Evolutionary conservation across 2,329 filamentous ascomycete genomes (phyloP), one percentile per base, ranked within the genome.

Genomic region (Alternaria panax): DNA sequence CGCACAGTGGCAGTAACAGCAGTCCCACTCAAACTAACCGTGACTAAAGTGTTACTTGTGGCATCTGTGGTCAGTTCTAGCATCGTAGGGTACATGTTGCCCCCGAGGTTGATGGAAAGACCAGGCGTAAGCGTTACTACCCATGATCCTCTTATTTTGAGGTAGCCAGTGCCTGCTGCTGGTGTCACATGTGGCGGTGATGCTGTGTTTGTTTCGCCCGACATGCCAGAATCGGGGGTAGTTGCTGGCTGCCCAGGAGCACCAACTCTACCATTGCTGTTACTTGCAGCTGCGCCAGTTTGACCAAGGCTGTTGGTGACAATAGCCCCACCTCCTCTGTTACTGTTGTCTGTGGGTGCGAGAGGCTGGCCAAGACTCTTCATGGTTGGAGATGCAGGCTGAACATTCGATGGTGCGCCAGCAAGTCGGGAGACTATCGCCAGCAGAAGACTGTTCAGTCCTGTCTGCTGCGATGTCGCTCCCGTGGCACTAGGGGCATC

Each of bases 1-100:
- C 70, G 66, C 8, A 74, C 50, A 2, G 69, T 73, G 6, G 73
- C 69, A 12, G 65, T 71, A n/a, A 72, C 54, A 5, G 68, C 67
- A 3, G 64, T 68, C 24, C 71, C 72, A 38, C 69, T 74, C 5
- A 70, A 70, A 52, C 67, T 70, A 18, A 75, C 53, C 2, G 69
- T 65, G 8, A 75, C 63, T 4, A 74, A 53, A 1, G 71, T 74
- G 14, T 70, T 66, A 18, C 71, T 71, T 9, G 57, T 54, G n/a
- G 32, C 40, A 43, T 74, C 60, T 4, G 72, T 74, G 6, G 64
- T 64, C 7, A 76, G 60, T 5, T 58, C 68, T 14, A 76, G 47
- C 24, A 68, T 63, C 1, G 72, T 75, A 1, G 65, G 60, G 14
- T 45, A 25, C 24, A 30, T 30, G 16, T 60, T 46, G 22, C 62